phyloP scores from a whole-genome alignment of 306 rosid genomes.

The Inga leiocalycina region DNA sequence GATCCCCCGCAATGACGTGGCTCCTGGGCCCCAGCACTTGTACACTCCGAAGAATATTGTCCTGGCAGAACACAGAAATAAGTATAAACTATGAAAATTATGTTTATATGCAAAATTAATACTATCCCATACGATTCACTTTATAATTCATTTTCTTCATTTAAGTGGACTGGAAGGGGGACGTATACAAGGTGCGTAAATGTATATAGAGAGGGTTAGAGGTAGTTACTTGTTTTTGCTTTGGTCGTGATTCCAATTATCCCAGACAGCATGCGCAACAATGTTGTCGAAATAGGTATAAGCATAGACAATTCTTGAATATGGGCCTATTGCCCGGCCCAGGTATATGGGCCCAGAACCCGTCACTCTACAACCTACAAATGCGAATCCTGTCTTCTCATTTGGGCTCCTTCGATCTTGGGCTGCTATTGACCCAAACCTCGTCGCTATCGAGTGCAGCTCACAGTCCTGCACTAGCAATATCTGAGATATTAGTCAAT shows the following conservation, averaged over 20 bases:
- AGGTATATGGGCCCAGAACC: conserved; percentile 68
- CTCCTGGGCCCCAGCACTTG: conserved; percentile 79
- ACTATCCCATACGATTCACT: no score
- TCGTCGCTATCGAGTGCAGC: conserved; percentile 64
- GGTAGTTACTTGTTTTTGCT: conserved; percentile 42
- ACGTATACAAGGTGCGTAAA: no score
- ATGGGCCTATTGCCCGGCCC: conserved; percentile 77
- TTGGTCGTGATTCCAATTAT: conserved; percentile 53
- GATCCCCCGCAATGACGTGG: conserved; percentile 38
- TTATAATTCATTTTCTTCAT: no score
- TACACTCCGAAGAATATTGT: conserved; percentile 64
- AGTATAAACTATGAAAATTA: not conserved
- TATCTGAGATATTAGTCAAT: not conserved
- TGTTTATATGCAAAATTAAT: not conserved
- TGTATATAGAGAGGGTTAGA: no score
- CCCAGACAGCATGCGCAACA: conserved; percentile 74
- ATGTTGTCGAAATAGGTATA: conserved; percentile 65
- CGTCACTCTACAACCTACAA: conserved; percentile 60
- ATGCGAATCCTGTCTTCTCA: conserved; percentile 76
- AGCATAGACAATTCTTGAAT: conserved; percentile 69
- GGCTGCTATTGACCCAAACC: conserved; percentile 82
- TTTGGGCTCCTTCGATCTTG: conserved; percentile 52
- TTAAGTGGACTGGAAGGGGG: no score
- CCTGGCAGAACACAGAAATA: conserved; percentile 32
- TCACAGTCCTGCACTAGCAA: conserved; percentile 55